Base-by-base conservation (phyloP, 345 rosid species). In the Gynandropsis gynandra region DNA sequence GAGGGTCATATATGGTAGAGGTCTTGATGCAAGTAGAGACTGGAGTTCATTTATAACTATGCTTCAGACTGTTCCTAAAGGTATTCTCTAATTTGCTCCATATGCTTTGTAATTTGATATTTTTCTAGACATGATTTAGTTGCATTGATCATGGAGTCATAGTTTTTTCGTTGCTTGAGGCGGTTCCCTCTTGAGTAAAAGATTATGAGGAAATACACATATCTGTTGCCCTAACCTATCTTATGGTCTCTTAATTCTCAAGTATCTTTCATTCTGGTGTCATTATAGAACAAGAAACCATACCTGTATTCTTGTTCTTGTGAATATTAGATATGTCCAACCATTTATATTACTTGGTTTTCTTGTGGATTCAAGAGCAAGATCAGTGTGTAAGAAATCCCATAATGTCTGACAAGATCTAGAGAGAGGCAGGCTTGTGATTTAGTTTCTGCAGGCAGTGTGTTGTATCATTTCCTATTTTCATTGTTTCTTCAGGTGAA, bases 1-100 rank as follows among this genome's bases (percentile, higher is more conserved):
- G 85, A 82, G 83, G 72, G 50, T 79, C 33, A 83, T 74, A 56
- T 72, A 62, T 65, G 72, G 77, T 62, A 76, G 57, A 70, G 61
- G 65, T 65, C 59, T 64, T 54, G 56, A 66, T 61, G 39, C 54
- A 32, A 72, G 65, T 58, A 67, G 74, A 63, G 87, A 82, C 24
- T 51, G 60, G 71, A 68, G 45, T 53, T 85, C 79, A 59, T 65
- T 85, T 76, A 80, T 74, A 58, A 73, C 68, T 52, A 39, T 67
- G 42, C 34, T 80, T 47, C 75, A 68, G 48, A 74, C 58, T 59
- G 54, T 65, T 69, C 60, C 82, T 46, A 74, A 61, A 76, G 93
- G 95, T 89, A 82, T 65, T 19, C 66, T 40, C 24, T 10, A 13
- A 52, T 52, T 52, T 52, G 51, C 47, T 32, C 19, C 52, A 19